Evolutionary conservation across 169 alveolate genomes (phyloP).

Genomic region (Plasmodium vivax): DNA sequence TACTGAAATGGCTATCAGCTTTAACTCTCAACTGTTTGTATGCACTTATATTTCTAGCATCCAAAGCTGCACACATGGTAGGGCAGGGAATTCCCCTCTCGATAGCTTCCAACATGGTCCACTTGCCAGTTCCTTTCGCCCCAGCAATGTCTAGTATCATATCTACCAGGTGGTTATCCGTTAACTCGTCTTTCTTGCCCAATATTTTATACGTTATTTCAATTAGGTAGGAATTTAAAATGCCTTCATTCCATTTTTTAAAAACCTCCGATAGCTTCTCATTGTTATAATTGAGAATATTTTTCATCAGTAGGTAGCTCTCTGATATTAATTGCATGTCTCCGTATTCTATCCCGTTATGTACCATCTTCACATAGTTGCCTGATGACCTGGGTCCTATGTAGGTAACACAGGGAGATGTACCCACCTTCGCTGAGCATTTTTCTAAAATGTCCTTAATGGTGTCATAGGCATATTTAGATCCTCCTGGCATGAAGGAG

Average conservation of each 20-base stretch:
- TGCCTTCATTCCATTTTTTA: conserved; percentile 79
- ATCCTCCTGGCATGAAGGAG: conserved; percentile 90
- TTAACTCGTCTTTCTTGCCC: conserved; percentile 79
- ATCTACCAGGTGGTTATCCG: conserved; percentile 82
- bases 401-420: conserved; percentile 78
- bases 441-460: conserved; percentile 77
- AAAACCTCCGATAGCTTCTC: conserved; percentile 63
- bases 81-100: conserved; percentile 89
- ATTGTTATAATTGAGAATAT: conserved; percentile 48
- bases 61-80: conserved; percentile 87
- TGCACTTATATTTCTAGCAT: conserved; percentile 82
- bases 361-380: conserved; percentile 90
- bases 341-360: conserved; percentile 90
- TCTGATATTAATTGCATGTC: conserved; percentile 88
- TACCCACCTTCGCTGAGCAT: conserved; percentile 78
- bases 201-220: conserved; percentile 84
- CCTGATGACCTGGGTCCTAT: conserved; percentile 89
- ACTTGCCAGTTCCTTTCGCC: conserved; percentile 90
- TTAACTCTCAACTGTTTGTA: conserved; percentile 46
- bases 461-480: conserved; percentile 79
- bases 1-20: conserved; percentile 28
- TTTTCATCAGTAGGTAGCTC: conserved; percentile 66
- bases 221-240: conserved; percentile 80
- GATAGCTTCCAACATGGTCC: conserved; percentile 89
- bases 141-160: conserved; percentile 83